Evolutionary conservation across 176 grass and related monocot species (phyloP), one percentile per base, ranked within the genome.

Genomic region (Bonia amplexicaulis): DNA sequence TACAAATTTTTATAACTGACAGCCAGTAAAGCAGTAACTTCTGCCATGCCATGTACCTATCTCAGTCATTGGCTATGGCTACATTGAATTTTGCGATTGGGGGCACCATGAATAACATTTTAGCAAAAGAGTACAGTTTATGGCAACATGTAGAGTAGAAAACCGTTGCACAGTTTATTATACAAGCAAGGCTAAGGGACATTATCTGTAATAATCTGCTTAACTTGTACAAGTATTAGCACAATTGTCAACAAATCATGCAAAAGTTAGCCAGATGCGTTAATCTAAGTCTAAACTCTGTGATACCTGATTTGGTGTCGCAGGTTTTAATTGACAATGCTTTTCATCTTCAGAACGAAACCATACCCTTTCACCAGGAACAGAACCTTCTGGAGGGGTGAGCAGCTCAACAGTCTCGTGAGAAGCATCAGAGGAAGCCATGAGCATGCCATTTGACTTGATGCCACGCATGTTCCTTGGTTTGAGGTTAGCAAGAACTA

Each of bases 361-460:
- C 96, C 96, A 98, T 87, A 98, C 84, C 82, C 93, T 93, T 84
- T 98, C 96, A 81, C 93, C 96, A 49, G 93, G 93, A 69, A 84
- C 17, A 68, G 91, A 93, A 80, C 83, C 93, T 89, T 98, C 93
- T 48, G 96, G 93, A 82, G 96, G 91, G 52, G 86, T 59, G 20
- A 98, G 92, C 87, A 98, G 88, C 83, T 98, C 91, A 12, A 98
- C 93, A 78, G 69, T 95, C 85, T 98, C 89, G 66, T 95, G 96
- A 60, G 91, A 85, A 77, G 92, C 87, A 85, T 98, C 96, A 74
- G 96, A 98, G 35, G 93, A 93, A 80, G 93, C 93, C 93, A 98
- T 93, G 45, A 98, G 89, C 96, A 98, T 98, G 52, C 96, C 96
- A 85, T 95, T 95, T n/a, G 96, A 98, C 73, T 98, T 98, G 76